A percentile compares a stretch with the other conserved stretches of the same genome.
Evolutionary conservation across 768 basidiomycete genomes (phyloP).

Genomic region (Agaricus subrufescens): DNA sequence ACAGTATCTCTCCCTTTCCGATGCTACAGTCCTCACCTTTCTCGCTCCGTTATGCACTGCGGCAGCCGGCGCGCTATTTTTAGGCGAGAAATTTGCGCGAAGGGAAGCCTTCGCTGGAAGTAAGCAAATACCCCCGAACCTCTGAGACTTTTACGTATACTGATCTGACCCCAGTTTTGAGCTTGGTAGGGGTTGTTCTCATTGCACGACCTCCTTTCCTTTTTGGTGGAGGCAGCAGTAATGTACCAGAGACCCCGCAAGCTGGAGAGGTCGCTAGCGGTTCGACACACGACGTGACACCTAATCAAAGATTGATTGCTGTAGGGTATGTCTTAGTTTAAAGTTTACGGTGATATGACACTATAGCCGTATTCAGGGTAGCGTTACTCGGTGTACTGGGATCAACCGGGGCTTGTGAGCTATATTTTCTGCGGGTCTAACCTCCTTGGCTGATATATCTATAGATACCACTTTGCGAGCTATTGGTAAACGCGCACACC

Average conservation of each 20-base stretch:
- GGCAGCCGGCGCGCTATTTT: constrained; percentile 53
- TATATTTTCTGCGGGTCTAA: background rate
- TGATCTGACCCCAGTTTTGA: constrained; percentile 36
- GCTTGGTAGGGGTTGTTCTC: constrained; percentile 72
- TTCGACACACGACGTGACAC: constrained; percentile 20
- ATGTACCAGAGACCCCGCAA: background rate
- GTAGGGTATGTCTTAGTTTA: constrained; percentile 40
- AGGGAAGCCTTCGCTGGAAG: constrained; percentile 49
- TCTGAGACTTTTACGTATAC: background rate
- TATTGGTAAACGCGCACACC: constrained; percentile 68
- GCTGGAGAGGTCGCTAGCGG: constrained; percentile 16
- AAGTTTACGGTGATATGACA: background rate
- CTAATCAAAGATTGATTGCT: constrained; percentile 47
- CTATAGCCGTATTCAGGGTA: constrained; percentile 31
- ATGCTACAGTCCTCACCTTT: constrained; percentile 75
- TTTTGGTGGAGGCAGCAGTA: constrained; percentile 42
- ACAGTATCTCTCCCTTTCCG: constrained; percentile 72
- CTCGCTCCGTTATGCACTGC: constrained; percentile 64
- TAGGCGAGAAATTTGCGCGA: constrained; percentile 54
- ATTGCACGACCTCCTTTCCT: constrained; percentile 76
- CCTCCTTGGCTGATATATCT: background rate
- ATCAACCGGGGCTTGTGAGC: constrained; percentile 64
- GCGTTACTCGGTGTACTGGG: constrained; percentile 65
- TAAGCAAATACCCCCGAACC: constrained; percentile 18
- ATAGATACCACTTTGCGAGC: constrained; percentile 39